Percentiles rank a stretch among this genome's conserved stretches.
phyloP scores from a whole-genome alignment of 2,329 filamentous ascomycete genomes.

The Plectosphaerella plurivora region DNA sequence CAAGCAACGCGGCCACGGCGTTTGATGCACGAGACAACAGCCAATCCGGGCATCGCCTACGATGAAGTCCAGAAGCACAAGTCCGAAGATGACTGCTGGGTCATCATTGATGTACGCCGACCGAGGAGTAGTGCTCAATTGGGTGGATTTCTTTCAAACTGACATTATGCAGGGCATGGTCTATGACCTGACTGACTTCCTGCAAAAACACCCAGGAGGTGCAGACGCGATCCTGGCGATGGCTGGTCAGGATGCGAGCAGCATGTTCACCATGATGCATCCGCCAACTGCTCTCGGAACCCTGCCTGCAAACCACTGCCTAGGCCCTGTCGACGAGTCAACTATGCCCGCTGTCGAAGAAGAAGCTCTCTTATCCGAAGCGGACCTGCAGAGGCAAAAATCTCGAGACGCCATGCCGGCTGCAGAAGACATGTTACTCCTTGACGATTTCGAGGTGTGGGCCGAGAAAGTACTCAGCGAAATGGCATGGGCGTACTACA shows the following conservation, averaged over 20 bases:
- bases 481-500: constrained; percentile 7
- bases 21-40: too few relatives aligned
- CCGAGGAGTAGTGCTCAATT: background rate
- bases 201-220: constrained; percentile 6
- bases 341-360: background rate
- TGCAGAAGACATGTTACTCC: background rate
- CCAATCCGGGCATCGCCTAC: constrained; percentile 13
- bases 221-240: background rate
- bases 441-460: constrained; percentile 4
- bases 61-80: constrained; percentile 5
- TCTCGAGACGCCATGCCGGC: constrained; percentile 1
- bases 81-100: constrained; percentile 7
- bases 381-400: background rate
- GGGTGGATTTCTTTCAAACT: background rate
- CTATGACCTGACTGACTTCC: constrained; percentile 7
- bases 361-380: background rate
- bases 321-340: background rate
- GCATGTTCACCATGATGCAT: background rate
- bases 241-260: constrained; percentile 2
- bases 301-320: constrained; percentile 3
- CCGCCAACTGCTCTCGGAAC: background rate
- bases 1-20: too few relatives aligned
- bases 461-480: constrained; percentile 1
- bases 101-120: constrained; percentile 7
- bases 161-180: constrained; percentile 1